Evolutionary conservation across 2,329 filamentous ascomycete species (phyloP), one percentile per base, ranked within the genome.

Genomic region (Sclerotinia subarctica): DNA sequence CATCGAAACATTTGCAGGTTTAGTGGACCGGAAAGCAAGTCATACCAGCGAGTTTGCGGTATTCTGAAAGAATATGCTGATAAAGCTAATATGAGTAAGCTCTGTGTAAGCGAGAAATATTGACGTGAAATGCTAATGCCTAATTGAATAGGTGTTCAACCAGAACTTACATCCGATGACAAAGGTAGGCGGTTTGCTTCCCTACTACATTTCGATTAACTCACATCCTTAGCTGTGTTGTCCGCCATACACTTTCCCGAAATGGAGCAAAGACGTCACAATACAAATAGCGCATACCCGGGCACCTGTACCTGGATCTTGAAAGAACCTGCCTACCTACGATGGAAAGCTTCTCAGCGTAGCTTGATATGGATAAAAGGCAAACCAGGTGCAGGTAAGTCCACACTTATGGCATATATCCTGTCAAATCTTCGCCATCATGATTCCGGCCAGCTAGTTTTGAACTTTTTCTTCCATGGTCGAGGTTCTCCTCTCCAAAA

Each of bases 341-440:
- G 7, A 11, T 80, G 78, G 78, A 38, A 66, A 5, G 3, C 6
- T 0, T 0, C 38, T 0, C 19, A 73, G 10, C 56, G 26, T n/a
- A 74, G 70, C 4, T 6, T 80, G 0, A 76, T 80, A 4, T 81
- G 78, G 78, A 77, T 81, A 47, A 79, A 78, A 60, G 80, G 80
- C 2, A 79, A 81, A 35, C 79, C 80, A 3, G 79, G 79, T 7
- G 76, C 77, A 0, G 79, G 80, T 2, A 81, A 82, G 65, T 80
- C 79, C 6, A 81, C 79, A 1, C 67, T 81, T 44, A 72, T 82
- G 59, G 73, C 72, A 46, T 74, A 76, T 69, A 42, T 80, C 1
- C 72, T 81, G 17, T 70, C 78, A 15, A 29, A 38, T 29, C 32
- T 62, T 10, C 58, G 29, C 21, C 3, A 51, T 15, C 29, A 8